Evolutionary conservation across 768 basidiomycete species (phyloP), one percentile per base, ranked within the genome.

Genomic region (Lentinus tigrinus): DNA sequence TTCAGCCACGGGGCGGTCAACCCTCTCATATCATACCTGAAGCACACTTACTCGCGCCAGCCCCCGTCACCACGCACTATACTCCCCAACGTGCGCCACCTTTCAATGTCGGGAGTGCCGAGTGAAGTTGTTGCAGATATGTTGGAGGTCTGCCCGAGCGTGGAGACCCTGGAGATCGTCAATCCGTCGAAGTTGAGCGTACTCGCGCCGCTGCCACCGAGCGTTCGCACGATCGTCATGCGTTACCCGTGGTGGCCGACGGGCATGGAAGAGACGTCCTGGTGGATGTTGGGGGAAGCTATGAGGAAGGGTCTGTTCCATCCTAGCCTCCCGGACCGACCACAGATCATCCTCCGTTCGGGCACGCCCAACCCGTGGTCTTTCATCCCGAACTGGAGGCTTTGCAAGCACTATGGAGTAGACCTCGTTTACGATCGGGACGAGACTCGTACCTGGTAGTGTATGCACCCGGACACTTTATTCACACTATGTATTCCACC

Each of bases 61-160:
- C 31, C 31, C 31, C 31, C 36, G 36, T 4, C 52, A 49, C 17
- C 38, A 60, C 42, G 71, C 74, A 71, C 79, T 34, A 68, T 16
- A 73, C 73, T 28, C 73, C 79, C 60, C 71, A 74, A 62, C 62
- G 72, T 73, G 28, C 63, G 56, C 7, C 60, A 54, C 19, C 52
- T 63, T 13, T 19, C 40, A n/a, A 19, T 54, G 28, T 28, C 53
- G 1, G 52, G 58, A 9, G 56, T 50, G 47, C 52, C 61, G 13
- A 58, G 56, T 21, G 63, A 59, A 40, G 58, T 64, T 51, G 57
- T 57, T 17, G 44, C 52, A 38, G 60, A 64, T 46, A 54, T 64
- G 57, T 47, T 64, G 19, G 21, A 50, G 47, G 39, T 52, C 16
- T 61, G 60, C 43, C 54, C 63, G 31, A 38, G 49, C n/a, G 28